Evolutionary conservation across 768 basidiomycete genomes (phyloP).

Genomic region (Podaxis sp.): DNA sequence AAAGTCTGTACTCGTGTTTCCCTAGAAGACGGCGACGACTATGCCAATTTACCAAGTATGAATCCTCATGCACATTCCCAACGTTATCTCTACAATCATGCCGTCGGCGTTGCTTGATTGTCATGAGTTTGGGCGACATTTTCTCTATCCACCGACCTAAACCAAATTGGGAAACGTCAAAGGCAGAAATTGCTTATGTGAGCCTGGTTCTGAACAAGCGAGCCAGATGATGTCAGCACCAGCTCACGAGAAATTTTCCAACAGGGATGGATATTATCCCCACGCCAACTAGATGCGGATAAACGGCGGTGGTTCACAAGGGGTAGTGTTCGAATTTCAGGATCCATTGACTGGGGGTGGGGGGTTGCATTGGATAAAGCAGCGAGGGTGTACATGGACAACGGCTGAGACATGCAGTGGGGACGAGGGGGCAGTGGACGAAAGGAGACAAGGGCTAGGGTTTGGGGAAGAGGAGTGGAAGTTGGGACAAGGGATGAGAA

Average conservation of each 20-base stretch:
- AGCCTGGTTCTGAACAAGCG: not conserved
- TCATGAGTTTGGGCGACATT: not conserved
- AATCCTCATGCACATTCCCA: not conserved
- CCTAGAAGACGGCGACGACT: not conserved
- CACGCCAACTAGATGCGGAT: slow-evolving; percentile 9
- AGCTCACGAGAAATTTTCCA: slow-evolving; percentile 5
- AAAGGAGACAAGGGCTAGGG: not conserved
- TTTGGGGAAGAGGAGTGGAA: not conserved
- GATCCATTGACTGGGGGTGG: not conserved
- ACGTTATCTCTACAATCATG: not conserved
- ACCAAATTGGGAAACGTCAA: slow-evolving; percentile 5
- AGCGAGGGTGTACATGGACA: not conserved
- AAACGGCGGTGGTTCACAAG: not conserved
- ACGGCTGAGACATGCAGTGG: not conserved
- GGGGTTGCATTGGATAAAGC: not conserved
- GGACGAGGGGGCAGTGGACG: not conserved
- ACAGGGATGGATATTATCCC: slow-evolving; percentile 1
- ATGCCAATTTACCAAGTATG: not conserved
- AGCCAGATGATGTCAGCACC: slow-evolving; percentile 6
- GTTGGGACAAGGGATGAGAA: not conserved
- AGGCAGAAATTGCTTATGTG: not conserved
- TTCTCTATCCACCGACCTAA: not conserved
- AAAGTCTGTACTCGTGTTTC: not conserved
- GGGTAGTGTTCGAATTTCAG: not conserved
- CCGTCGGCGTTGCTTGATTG: not conserved